Evolutionary conservation across 805 yeast genomes (phyloP), one percentile per base, ranked within the genome.

Genomic region (Pichia phayaonensis): DNA sequence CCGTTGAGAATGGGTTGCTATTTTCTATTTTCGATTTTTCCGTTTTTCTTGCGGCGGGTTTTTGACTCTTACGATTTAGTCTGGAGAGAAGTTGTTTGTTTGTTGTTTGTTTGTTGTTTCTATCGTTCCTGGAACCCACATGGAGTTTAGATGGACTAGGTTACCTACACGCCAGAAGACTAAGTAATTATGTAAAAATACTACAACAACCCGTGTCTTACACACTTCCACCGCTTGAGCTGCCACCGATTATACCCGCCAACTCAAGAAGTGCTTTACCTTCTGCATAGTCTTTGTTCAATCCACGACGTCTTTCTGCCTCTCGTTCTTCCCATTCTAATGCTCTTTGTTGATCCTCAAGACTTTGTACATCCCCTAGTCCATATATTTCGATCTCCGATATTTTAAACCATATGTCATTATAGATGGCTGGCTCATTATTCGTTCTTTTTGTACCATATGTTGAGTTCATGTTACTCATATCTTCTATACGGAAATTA

Each of bases 301-400:
- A 77, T 27, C 78, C 73, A 59, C 84, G 85, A 47, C 97, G 72
- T 38, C 89, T 83, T 57, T 81, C 77, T 0, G 95, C 95, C 62
- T 89, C 96, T 45, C 80, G 72, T 61, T 84, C 85, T 62, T 92
- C 97, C 97, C 97, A 90, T 58, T 84, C 90, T 94, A 96, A 86
- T 53, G 77, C 77, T 59, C 77, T 79, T 44, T 75, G 71, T 66
- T 90, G 97, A 54, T 84, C 90, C 29, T 77, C 83, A 44, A 90
- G 68, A 56, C 88, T 95, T 53, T 82, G 79, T 11, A 77, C 80
- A 8, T 87, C 80, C 1, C 97, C 98, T 51, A 89, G 77, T 0
- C 98, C 98, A 90, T 94, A 86, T 0, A 90, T 95, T 62, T 90
- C 97, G 24, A 90, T 69, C 56, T 85, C 90, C 6, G 82, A 79